Evolutionary conservation across 2,329 filamentous ascomycete genomes (phyloP).

Genomic region (Aspergillus japonicus): DNA sequence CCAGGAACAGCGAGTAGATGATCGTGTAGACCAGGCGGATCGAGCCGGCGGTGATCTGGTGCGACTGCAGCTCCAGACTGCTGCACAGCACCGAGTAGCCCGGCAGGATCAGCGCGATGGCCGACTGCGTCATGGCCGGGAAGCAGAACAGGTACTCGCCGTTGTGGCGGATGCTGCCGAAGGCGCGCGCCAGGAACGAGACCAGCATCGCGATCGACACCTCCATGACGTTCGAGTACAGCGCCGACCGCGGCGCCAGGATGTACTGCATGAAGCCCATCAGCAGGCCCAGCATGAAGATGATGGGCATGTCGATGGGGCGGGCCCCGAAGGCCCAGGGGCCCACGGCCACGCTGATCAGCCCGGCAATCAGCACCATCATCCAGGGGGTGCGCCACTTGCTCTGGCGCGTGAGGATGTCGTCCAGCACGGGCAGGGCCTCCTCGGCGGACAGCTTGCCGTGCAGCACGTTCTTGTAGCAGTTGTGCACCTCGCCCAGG

Average conservation of each 20-base stretch:
- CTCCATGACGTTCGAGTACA: conserved; percentile 64
- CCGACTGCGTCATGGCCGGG: conserved; percentile 68
- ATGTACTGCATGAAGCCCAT: conserved; percentile 73
- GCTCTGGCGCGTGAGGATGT: conserved; percentile 56
- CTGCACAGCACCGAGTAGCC: conserved; percentile 64
- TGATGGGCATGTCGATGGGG: conserved; percentile 73
- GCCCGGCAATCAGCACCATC: conserved; percentile 66
- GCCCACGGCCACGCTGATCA: conserved; percentile 71
- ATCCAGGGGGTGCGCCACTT: conserved; percentile 54
- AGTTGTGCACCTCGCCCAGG: conserved; percentile 41
- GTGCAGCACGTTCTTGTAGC: conserved; percentile 48
- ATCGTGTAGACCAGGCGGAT: conserved; percentile 74
- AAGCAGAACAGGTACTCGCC: conserved; percentile 61
- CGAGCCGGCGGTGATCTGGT: conserved; percentile 67
- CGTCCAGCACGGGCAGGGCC: conserved; percentile 38
- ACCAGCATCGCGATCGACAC: conserved; percentile 62
- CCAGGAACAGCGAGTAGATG: conserved; percentile 70
- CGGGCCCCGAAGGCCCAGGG: conserved; percentile 76
- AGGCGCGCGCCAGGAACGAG: conserved; percentile 64
- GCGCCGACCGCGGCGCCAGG: conserved; percentile 68
- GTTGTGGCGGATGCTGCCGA: conserved; percentile 58
- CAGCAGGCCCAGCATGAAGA: conserved; percentile 70
- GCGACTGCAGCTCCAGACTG: conserved; percentile 66
- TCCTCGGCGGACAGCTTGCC: conserved; percentile 44
- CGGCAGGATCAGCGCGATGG: conserved; percentile 71